Evolutionary conservation across 2,329 filamentous ascomycete species (phyloP).

Genomic region (Cercospora sesami): DNA sequence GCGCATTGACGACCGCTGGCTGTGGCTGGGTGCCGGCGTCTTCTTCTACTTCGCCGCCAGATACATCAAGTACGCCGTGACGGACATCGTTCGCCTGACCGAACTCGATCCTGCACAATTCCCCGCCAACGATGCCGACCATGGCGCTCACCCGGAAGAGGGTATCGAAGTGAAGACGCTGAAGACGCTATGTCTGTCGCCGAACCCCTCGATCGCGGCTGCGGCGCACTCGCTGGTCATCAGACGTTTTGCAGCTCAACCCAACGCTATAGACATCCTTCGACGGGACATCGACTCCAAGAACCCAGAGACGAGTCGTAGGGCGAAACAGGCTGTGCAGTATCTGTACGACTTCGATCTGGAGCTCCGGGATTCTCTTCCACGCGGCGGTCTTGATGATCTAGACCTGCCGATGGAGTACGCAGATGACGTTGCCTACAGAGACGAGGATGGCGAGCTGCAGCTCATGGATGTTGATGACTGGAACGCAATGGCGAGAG

Average conservation of each 20-base stretch:
- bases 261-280: constrained; percentile 23
- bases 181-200: constrained; percentile 42
- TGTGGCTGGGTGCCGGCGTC: constrained; percentile 53
- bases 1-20: constrained; percentile 42
- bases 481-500: constrained; percentile 14
- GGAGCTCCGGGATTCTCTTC: constrained; percentile 25
- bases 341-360: constrained; percentile 31
- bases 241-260: constrained; percentile 24
- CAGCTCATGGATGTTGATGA: constrained; percentile 15
- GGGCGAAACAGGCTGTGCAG: constrained; percentile 24
- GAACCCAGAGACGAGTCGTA: constrained; percentile 17
- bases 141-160: constrained; percentile 45
- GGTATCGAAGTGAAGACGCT: constrained; percentile 45
- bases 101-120: constrained; percentile 67
- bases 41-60: constrained; percentile 61
- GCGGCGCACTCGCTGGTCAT: constrained; percentile 37
- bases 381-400: background rate
- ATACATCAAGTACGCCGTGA: constrained; percentile 60
- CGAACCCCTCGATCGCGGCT: constrained; percentile 48
- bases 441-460: constrained; percentile 9
- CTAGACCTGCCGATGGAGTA: background rate
- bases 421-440: background rate
- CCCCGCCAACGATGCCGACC: constrained; percentile 73
- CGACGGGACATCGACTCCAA: constrained; percentile 21
- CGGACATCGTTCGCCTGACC: constrained; percentile 62